Conservation (phyloP, 2,329 filamentous ascomycete genomes). For the Sporothrix variecibatus region DNA sequence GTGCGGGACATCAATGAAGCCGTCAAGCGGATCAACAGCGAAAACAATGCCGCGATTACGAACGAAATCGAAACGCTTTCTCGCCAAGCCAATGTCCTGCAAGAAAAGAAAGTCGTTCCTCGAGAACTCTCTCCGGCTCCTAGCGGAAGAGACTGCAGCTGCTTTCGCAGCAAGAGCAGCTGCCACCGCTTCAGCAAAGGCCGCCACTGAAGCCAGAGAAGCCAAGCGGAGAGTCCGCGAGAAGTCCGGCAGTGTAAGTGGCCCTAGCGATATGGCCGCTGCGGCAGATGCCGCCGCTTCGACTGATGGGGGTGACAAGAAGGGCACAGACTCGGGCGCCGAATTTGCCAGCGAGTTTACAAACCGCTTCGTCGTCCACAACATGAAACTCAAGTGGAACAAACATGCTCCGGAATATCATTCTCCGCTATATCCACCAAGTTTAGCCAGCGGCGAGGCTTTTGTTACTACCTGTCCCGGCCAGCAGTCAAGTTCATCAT, state of each 20-base stretch:
- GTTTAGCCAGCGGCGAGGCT: constrained; percentile 94
- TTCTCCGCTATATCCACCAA: constrained; percentile 95
- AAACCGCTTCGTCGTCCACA: constrained; percentile 97
- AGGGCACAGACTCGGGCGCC: constrained; percentile 58
- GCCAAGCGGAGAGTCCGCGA: neutral
- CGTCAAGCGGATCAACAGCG: constrained; percentile 63
- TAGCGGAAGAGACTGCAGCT: constrained; percentile 43
- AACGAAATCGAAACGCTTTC: constrained; percentile 62
- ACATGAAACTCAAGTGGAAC: constrained; percentile 97
- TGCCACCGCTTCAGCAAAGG: neutral
- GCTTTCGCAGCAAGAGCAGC: constrained; percentile 29
- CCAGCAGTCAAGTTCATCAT: constrained; percentile 97
- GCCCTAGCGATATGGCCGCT: neutral
- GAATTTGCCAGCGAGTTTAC: constrained; percentile 95
- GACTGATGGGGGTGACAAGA: neutral
- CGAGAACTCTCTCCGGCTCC: constrained; percentile 58
- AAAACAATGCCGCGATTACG: constrained; percentile 48
- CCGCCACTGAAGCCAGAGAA: neutral
- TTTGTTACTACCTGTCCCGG: constrained; percentile 96
- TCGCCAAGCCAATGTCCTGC: constrained; percentile 57
- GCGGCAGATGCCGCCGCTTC: neutral
- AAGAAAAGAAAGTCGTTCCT: constrained; percentile 61
- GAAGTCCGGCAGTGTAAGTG: neutral
- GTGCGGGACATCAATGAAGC: constrained; percentile 71
- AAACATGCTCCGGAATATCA: constrained; percentile 95